Evolutionary conservation across 345 rosid genomes (phyloP), one percentile per base, ranked within the genome.

Genomic region (Pistacia vera): DNA sequence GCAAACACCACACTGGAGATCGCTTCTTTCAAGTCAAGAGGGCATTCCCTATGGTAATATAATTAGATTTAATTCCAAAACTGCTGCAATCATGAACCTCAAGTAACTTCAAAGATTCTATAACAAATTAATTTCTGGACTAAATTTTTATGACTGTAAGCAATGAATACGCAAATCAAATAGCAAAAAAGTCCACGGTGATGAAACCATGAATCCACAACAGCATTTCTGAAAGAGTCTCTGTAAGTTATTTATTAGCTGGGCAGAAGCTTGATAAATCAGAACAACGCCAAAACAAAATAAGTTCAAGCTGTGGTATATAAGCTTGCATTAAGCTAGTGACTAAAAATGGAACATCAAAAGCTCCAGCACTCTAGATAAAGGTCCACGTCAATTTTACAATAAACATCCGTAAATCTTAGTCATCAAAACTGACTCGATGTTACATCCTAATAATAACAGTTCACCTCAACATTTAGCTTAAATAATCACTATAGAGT

Each of bases 1-100:
- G 99, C 97, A 83, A 96, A 86, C 98, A 93, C 64, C n/a, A 96
- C 75, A 58, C 97, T 96, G 52, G 97, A 92, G 76, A 96, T 91
- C 28, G 99, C 95, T 82, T 96, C 98, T 86, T 96, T 96, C 74
- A 96, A 78, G 85, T 96, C 99, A 60, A 96, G 51, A 76, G 98
- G 99, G 69, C 99, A 96, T 80, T 96, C 98, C 95, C 99, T 96
- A 83, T 57, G 70, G 76, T 69, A 13, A 64, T 41, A 38, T 46
- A 25, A 51, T 79, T 51, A 74, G 66, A 41, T 44, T 65, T 75
- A 68, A 46, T 68, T 55, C 57, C 11, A 25, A 75, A 72, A 70
- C 46, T 55, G 48, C 62, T 4, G 72, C 55, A 66, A 54, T 6
- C 33, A 56, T 52, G 10, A 38, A 60, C 64, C 35, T 18, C 13